phyloP scores from a whole-genome alignment of 2,329 filamentous ascomycete genomes.

The Arthrinium phaeospermum region DNA sequence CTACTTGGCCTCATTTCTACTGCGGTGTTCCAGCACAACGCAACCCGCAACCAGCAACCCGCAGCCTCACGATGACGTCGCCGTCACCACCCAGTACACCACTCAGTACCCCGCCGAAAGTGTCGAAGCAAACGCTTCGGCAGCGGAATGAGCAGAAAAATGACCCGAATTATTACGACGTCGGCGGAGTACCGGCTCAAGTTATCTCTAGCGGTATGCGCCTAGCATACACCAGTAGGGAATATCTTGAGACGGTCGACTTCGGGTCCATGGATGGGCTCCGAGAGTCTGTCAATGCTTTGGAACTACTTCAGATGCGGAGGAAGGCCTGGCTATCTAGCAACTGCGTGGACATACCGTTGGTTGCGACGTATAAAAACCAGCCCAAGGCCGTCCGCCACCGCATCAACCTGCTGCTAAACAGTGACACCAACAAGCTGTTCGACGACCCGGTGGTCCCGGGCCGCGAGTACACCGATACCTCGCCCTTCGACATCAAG shows the following conservation, averaged over 20 bases:
- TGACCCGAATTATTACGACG: neutral
- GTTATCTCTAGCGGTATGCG: neutral
- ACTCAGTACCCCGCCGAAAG: neutral
- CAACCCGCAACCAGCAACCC: neutral
- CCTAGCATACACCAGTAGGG: neutral
- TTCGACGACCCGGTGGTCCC: neutral
- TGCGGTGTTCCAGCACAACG: neutral
- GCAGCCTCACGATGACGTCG: neutral
- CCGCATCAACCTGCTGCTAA: neutral
- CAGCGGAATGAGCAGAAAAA: neutral
- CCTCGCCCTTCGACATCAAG: no score
- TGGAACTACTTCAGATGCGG: neutral
- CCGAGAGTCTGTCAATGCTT: neutral
- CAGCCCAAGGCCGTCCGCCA: neutral
- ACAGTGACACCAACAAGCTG: neutral
- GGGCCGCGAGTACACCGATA: no score
- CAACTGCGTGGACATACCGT: neutral
- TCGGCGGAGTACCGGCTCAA: neutral
- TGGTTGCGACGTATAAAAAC: neutral
- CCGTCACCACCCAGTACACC: neutral
- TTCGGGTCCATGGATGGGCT: neutral
- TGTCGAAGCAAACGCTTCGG: neutral
- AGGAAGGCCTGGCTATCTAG: neutral
- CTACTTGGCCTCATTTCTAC: neutral
- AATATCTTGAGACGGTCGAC: neutral